Base-by-base conservation (phyloP, 1,284 basidiomycete species). In the Termitomyces sp. region DNA sequence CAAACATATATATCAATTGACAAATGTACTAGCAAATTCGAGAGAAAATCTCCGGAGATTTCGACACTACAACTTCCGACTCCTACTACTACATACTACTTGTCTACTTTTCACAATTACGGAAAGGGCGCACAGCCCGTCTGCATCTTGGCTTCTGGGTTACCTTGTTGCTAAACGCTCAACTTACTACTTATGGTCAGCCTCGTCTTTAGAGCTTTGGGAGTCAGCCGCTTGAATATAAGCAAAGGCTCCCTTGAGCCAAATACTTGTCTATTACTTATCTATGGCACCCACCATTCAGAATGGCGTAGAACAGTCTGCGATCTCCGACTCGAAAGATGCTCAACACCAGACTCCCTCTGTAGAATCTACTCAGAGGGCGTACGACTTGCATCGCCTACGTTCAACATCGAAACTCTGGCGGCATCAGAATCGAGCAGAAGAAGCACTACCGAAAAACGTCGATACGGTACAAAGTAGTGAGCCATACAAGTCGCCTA, bases 401-500 rank as follows among this genome's bases (percentile, higher is more conserved):
- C 52, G 47, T 28, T 45, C 56, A 1, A 21, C 36, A 39, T 21
- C 39, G 19, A 52, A 39, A 13, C 50, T 53, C 12, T 47, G 50
- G 44, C 52, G 38, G 40, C 58, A 48, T 24, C 58, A 55, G 44
- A 42, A 46, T 40, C 51, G 33, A 56, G 34, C 38, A 50, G 31
- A 52, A 34, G 21, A n/a, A 12, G 30, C 39, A 12, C 42, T 19
- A 17, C 10, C 46, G 33, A 17, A 44, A 38, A 3, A 38, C 4
- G 21, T 45, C 47, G 8, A 41, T 33, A 26, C 44, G 30, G 15
- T 9, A 19, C 21, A 49, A 42, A 45, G 59, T 53, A 55, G 50
- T 10, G 49, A 51, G 12, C 51, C 50, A 15, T 57, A 62, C 46
- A 49, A 47, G n/a, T 51, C 61, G 10, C 28, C 62, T 12, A 52